Evolutionary conservation across 164 flowering plant genomes (phyloP), one percentile per base, ranked within the genome.

Genomic region (Piper betle): DNA sequence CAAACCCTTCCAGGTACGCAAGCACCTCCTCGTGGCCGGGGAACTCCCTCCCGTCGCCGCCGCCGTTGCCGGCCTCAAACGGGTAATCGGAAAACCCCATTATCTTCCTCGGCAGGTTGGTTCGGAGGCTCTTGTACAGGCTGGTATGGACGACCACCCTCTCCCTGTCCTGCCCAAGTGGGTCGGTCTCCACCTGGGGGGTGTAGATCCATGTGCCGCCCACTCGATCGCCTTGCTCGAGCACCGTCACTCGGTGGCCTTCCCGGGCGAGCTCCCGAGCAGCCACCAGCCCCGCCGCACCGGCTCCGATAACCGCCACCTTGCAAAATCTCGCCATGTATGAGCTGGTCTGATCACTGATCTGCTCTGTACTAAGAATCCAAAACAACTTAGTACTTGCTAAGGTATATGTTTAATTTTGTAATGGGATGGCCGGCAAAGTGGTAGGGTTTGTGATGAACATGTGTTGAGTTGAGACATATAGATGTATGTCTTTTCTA

Each of bases 261-360:
- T 84, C 91, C 12, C 78, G 74, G 3, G 66, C 73, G 11, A 91
- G 85, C 79, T 91, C 96, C 10, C 84, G 75, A 4, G 95, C 88
- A 0, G 95, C 80, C 13, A 78, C 82, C 1, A 91, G 74, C 0
- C 98, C 96, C 5, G 82, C 84, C 2, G 82, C 82, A 2, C 98
- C 98, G 38, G 89, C 95, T 1, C 98, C 98, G 53, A 91, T 82
- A 33, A 91, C 95, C 42, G 95, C 98, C 58, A 91, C 87, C 5
- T 57, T 20, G 55, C 66, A 64, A 11, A 61, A 64, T 18, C 58
- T 40, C 48, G 3, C 57, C 64, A 62, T 62, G 50, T 2, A 43
- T 13, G 40, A 4, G 38, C 4, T 18, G n/a, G n/a, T n/a, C n/a
- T 25, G n/a, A n/a, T n/a, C n/a, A n/a, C n/a, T n/a, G n/a, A n/a